Percentiles rank a stretch among this genome's conserved stretches.
phyloP scores from a whole-genome alignment of 2,329 filamentous ascomycete genomes.

The Fulvia fulva region DNA sequence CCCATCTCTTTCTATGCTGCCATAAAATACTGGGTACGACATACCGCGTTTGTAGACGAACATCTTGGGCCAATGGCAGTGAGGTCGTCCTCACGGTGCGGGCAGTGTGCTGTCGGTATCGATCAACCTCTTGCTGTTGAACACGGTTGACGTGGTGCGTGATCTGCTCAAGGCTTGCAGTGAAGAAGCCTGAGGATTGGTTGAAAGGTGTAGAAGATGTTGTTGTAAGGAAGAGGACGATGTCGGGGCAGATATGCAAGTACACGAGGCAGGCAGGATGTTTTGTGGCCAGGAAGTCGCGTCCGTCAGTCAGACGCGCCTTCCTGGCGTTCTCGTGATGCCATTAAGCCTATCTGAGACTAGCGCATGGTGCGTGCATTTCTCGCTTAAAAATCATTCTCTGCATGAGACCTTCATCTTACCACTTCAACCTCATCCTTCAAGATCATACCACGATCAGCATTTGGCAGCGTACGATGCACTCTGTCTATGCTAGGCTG shows the following conservation, averaged over 20 bases:
- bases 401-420: background rate
- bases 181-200: constrained; percentile 14
- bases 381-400: background rate
- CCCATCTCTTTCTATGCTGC: background rate
- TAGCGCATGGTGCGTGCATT: background rate
- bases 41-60: constrained; percentile 62
- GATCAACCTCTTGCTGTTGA: constrained; percentile 12
- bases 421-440: background rate
- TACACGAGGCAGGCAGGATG: constrained; percentile 1
- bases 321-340: background rate
- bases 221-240: constrained; percentile 12
- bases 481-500: background rate
- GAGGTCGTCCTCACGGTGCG: constrained; percentile 23
- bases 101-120: constrained; percentile 6
- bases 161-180: constrained; percentile 15
- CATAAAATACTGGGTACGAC: constrained; percentile 8
- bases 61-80: constrained; percentile 42
- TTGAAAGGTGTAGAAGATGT: constrained; percentile 9
- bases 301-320: constrained; percentile 2
- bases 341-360: background rate
- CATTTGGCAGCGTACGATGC: background rate
- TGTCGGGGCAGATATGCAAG: constrained; percentile 13
- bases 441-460: background rate
- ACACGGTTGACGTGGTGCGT: constrained; percentile 5
- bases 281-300: background rate